Evolutionary conservation across 257 asterid species (phyloP), one percentile per base, ranked within the genome.

Genomic region (Echium plantagineum): DNA sequence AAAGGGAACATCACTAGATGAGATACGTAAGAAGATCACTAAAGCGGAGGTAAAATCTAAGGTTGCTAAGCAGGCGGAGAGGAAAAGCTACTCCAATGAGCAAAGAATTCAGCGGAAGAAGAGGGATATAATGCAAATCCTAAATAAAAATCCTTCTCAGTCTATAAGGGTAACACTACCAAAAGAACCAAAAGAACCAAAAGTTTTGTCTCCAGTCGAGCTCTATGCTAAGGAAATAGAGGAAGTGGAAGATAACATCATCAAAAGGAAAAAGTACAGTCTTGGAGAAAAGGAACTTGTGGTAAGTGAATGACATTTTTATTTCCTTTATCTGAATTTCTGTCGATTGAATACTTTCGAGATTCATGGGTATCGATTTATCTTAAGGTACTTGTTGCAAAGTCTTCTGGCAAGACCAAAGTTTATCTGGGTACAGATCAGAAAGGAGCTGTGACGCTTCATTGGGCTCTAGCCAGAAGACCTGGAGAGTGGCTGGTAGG

Each of bases 401-500:
- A 81, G 75, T 46, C 78, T 60, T 73, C 84, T 22, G 78, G 83
- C 57, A 80, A 78, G 85, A 81, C 67, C 59, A 83, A 71, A 69
- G 80, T 93, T 71, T 77, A 74, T 78, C 77, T 93, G 63, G 96
- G 91, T 49, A 89, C 99, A 52, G 89, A 89, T 76, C 75, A 81
- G 69, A 80, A 81, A 51, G 87, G 84, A 62, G 89, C 94, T 55
- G 74, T 73, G 72, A 80, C 77, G 74, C 89, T 93, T 64, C 99
- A 93, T 82, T 93, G 99, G 99, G 97, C 94, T 67, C 73, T 93
- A 70, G 86, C 99, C 72, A 78, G 63, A 71, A 85, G 53, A 52
- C 89, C 77, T 63, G 96, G 97, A 66, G 95, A 89, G 74, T 93
- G 99, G 99, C 52, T 70, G 71, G 99, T 93, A 79, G 54, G 85